These are phyloP conservation scores for Neobulgaria alba DNA, from an alignment of 2,329 filamentous ascomycete species.

Conservation along the genomic window DNA sequence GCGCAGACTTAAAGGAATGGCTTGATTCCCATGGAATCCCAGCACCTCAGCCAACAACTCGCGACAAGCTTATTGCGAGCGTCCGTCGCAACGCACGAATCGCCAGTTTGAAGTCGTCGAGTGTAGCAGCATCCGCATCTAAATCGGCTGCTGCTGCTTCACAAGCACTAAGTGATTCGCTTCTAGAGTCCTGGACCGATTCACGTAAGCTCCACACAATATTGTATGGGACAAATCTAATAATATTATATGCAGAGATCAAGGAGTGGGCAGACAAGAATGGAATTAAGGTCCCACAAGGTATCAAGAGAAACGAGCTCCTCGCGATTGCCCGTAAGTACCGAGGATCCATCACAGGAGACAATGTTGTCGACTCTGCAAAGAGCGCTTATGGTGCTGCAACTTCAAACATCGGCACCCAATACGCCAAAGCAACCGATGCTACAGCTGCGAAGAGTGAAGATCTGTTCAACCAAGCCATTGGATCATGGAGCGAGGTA, in stretches of 20 bases:
- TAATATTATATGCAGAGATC: constrained; percentile 42
- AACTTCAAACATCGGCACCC: constrained; percentile 65
- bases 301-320: constrained; percentile 79
- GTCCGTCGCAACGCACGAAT: constrained; percentile 87
- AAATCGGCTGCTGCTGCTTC: constrained; percentile 62
- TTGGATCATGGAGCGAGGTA: constrained; percentile 60
- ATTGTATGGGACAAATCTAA: constrained; percentile 5
- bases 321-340: constrained; percentile 85
- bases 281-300: constrained; percentile 80
- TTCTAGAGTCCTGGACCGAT: constrained; percentile 88
- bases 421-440: constrained; percentile 69
- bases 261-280: constrained; percentile 94
- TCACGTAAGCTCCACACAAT: constrained; percentile 33
- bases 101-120: constrained; percentile 60
- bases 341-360: constrained; percentile 61
- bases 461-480: constrained; percentile 56
- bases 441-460: constrained; percentile 52
- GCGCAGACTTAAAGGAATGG: constrained; percentile 77
- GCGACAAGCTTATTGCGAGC: constrained; percentile 80
- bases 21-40: constrained; percentile 82
- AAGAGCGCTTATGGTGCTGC: constrained; percentile 66
- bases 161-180: constrained; percentile 66
- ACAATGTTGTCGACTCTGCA: constrained; percentile 48
- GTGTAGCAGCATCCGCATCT: constrained; percentile 50
- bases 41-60: constrained; percentile 71